phyloP scores from a whole-genome alignment of 2,329 filamentous ascomycete species.

The Trichoderma guizhouense region DNA sequence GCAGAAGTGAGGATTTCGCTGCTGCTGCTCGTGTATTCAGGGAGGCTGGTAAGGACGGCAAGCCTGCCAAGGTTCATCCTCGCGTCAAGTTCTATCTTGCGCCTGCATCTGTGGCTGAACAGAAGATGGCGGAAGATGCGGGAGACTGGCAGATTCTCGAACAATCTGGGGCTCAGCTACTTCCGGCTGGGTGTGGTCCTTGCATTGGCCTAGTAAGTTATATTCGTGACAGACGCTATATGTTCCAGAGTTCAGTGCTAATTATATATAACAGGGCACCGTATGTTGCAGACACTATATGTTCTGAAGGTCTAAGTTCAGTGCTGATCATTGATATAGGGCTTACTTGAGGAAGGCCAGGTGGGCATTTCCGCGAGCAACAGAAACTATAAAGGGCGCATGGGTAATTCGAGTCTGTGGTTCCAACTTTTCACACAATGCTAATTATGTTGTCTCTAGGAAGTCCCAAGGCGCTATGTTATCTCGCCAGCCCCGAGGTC shows the following conservation, averaged over 20 bases:
- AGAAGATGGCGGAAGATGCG: constrained; percentile 67
- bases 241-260: not conserved
- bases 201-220: constrained; percentile 70
- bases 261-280: not conserved
- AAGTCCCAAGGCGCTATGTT: constrained; percentile 54
- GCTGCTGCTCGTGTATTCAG: constrained; percentile 67
- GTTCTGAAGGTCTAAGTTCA: not conserved
- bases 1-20: constrained; percentile 64
- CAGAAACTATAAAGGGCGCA: constrained; percentile 87
- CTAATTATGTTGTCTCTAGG: not conserved
- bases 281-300: not conserved
- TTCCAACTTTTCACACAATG: not conserved
- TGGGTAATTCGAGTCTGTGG: constrained; percentile 52
- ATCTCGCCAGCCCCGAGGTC: constrained; percentile 84
- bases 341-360: constrained; percentile 75
- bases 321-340: constrained; percentile 53
- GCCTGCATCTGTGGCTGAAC: constrained; percentile 72
- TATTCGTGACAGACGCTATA: not conserved
- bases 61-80: constrained; percentile 65
- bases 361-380: constrained; percentile 81
- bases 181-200: constrained; percentile 74
- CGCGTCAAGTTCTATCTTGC: constrained; percentile 87
- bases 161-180: constrained; percentile 69
- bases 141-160: constrained; percentile 61
- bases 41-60: constrained; percentile 65